phyloP scores from a whole-genome alignment of 2,329 filamentous ascomycete genomes.

The Fusarium sp. region DNA sequence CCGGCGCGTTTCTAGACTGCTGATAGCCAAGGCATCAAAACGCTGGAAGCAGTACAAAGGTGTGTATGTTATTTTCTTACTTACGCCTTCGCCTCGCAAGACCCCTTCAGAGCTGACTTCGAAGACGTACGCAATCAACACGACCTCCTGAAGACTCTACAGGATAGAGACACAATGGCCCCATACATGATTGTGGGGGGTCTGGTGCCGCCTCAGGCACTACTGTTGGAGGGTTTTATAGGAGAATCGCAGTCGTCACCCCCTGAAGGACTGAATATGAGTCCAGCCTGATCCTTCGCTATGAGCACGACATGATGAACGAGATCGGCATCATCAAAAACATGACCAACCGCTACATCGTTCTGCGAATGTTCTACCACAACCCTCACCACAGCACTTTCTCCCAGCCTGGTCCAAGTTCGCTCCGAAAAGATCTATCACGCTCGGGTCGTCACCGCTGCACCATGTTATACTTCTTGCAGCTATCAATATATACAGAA shows the following conservation, averaged over 20 bases:
- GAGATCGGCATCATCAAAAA: slow-evolving; percentile 32
- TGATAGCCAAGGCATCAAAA: no score
- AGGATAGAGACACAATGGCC: no score
- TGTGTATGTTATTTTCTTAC: no score
- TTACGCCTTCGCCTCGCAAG: not conserved
- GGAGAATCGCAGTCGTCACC: no score
- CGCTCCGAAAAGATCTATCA: slow-evolving; percentile 43
- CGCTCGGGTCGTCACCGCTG: slow-evolving; percentile 14
- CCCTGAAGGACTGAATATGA: not conserved
- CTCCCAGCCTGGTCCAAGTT: slow-evolving; percentile 34
- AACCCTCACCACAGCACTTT: slow-evolving; percentile 26
- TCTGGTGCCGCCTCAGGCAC: not conserved
- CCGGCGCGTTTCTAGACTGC: no score
- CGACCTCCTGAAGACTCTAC: no score
- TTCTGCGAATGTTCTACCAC: slow-evolving; percentile 33
- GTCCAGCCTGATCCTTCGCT: slow-evolving; percentile 5
- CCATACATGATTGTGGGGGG: not conserved
- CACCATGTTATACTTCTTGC: not conserved
- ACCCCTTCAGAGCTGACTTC: not conserved
- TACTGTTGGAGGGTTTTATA: not conserved
- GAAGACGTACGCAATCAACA: no score
- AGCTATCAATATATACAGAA: not conserved
- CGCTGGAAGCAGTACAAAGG: no score
- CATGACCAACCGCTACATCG: slow-evolving; percentile 41
- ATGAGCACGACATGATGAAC: slow-evolving; percentile 26